phyloP scores from a whole-genome alignment of 2,329 filamentous ascomycete species.

The Ascochyta lentis region DNA sequence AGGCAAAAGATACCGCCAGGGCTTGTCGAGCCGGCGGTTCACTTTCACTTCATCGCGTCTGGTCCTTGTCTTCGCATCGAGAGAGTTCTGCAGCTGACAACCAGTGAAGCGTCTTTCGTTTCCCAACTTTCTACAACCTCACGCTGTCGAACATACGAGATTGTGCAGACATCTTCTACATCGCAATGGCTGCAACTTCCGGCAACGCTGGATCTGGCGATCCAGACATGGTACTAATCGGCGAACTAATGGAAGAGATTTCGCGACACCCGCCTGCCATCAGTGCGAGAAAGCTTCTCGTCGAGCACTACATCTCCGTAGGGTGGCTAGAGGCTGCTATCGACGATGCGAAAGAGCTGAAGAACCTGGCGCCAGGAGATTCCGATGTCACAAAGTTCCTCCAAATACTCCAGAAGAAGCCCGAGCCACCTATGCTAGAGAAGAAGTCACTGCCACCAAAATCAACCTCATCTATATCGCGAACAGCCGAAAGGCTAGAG shows the following conservation, averaged over 20 bases:
- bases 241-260: constrained; percentile 42
- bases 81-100: not conserved
- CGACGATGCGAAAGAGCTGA: constrained; percentile 38
- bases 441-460: not conserved
- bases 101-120: too few species aligned
- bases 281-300: constrained; percentile 37
- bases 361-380: constrained; percentile 29
- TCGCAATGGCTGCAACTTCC: constrained; percentile 14
- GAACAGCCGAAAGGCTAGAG: constrained; percentile 7
- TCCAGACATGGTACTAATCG: constrained; percentile 42
- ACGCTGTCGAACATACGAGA: not conserved
- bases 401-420: constrained; percentile 30
- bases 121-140: not conserved
- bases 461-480: not conserved
- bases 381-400: constrained; percentile 32
- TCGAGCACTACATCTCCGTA: constrained; percentile 42
- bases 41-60: not conserved
- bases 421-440: constrained; percentile 26
- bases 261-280: constrained; percentile 39
- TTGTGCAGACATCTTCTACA: not conserved
- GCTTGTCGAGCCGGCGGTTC: not conserved
- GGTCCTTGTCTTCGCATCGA: not conserved
- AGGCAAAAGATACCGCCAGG: not conserved
- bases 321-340: constrained; percentile 45
- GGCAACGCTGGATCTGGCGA: constrained; percentile 28